These are phyloP conservation scores for Mycena epipterygia DNA, from an alignment of 768 basidiomycete species.

Conservation along the genomic window DNA sequence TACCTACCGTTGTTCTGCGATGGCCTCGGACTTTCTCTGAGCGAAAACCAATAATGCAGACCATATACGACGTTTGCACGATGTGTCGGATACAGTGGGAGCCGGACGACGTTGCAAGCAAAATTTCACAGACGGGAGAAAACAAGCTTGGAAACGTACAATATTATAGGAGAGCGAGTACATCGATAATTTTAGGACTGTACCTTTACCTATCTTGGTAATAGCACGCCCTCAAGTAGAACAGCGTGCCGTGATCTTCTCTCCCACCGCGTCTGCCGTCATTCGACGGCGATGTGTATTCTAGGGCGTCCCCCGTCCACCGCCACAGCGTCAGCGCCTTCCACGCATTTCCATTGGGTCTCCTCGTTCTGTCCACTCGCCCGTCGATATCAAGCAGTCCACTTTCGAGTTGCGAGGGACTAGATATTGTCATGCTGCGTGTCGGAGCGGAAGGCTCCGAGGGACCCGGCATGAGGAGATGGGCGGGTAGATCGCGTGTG, in stretches of 20 bases:
- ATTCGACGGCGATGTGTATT: constrained; percentile 8
- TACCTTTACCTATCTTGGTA: constrained; percentile 38
- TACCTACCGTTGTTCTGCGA: too few relatives aligned
- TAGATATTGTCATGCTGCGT: constrained; percentile 54
- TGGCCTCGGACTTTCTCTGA: too few relatives aligned
- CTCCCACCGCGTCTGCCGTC: constrained; percentile 43
- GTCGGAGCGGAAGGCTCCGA: constrained; percentile 45
- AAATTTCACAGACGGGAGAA: too few relatives aligned
- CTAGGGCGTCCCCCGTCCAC: constrained; percentile 52
- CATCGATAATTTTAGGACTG: neutral
- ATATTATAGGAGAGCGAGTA: neutral
- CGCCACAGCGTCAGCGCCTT: constrained; percentile 70
- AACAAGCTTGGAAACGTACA: neutral
- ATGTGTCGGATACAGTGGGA: neutral
- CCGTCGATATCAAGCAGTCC: constrained; percentile 66
- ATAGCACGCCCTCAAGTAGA: constrained; percentile 49
- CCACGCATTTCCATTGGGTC: constrained; percentile 70
- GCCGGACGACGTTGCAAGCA: neutral
- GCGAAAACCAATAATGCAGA: neutral
- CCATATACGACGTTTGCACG: neutral
- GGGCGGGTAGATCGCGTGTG: constrained; percentile 51
- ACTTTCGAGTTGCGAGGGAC: constrained; percentile 65
- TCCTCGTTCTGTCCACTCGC: constrained; percentile 54
- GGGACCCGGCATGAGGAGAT: constrained; percentile 49
- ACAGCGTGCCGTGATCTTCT: constrained; percentile 49